These are phyloP conservation scores for Termitomyces sp. DNA, from an alignment of 768 basidiomycete species.

Conservation along the genomic window DNA sequence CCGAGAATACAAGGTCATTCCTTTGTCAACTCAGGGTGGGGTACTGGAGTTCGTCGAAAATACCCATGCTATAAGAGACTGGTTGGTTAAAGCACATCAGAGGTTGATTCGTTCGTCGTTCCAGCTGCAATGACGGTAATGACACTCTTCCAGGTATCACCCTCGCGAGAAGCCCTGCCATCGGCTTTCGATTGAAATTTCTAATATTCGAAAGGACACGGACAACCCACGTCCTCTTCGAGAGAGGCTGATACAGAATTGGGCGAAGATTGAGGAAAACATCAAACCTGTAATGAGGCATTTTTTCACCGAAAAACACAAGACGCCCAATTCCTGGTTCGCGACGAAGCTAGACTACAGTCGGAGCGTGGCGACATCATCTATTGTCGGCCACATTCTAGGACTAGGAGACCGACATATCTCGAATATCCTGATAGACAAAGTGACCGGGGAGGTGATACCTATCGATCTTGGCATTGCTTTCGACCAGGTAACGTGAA, in stretches of 20 bases:
- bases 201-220: slow-evolving; percentile 23
- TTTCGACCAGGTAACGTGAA: slow-evolving; percentile 73
- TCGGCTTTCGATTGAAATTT: slow-evolving; percentile 20
- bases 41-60: slow-evolving; percentile 88
- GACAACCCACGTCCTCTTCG: not conserved
- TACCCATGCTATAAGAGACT: slow-evolving; percentile 56
- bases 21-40: slow-evolving; percentile 74
- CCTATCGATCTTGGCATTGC: slow-evolving; percentile 97
- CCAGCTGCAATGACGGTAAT: not conserved
- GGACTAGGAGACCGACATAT: slow-evolving; percentile 92
- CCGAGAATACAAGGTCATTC: slow-evolving; percentile 85
- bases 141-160: slow-evolving; percentile 47
- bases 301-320: slow-evolving; percentile 89
- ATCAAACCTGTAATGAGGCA: slow-evolving; percentile 90
- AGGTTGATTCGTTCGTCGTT: slow-evolving; percentile 34
- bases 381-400: slow-evolving; percentile 89
- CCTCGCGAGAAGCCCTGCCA: slow-evolving; percentile 43
- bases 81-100: slow-evolving; percentile 60
- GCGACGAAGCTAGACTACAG: slow-evolving; percentile 84
- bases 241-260: slow-evolving; percentile 4
- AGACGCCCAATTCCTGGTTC: slow-evolving; percentile 88
- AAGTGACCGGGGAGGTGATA: slow-evolving; percentile 76
- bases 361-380: slow-evolving; percentile 88
- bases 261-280: slow-evolving; percentile 32
- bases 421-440: slow-evolving; percentile 89